Evolutionary conservation across 257 asterid genomes (phyloP).

Genomic region (Orobanche coerulescens): DNA sequence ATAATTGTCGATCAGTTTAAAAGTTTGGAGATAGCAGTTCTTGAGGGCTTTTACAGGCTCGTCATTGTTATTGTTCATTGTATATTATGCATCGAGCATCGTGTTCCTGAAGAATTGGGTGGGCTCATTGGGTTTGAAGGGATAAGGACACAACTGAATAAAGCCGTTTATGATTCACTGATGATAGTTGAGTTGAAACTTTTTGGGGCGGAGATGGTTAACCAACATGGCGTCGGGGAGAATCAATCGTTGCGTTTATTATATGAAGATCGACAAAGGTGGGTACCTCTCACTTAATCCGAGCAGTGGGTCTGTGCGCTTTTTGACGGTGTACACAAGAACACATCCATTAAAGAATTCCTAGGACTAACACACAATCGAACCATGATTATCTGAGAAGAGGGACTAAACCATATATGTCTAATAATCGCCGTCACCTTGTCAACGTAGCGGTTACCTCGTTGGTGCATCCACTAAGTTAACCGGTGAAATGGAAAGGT

Average conservation of each 20-base stretch:
- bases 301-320: conserved; percentile 28
- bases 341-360: conserved; percentile 50
- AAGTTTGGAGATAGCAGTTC: conserved; percentile 37
- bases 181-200: conserved; percentile 49
- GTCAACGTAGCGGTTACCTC: too few relatives aligned
- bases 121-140: conserved; percentile 46
- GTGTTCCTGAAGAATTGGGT: conserved; percentile 59
- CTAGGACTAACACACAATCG: too few relatives aligned
- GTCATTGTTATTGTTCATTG: conserved; percentile 39
- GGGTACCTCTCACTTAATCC: conserved; percentile 50
- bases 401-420: too few relatives aligned
- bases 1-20: conserved; percentile 46
- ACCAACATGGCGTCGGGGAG: conserved; percentile 38
- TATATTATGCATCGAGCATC: conserved; percentile 46
- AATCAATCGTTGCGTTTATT: conserved; percentile 48
- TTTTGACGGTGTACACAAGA: conserved; percentile 52
- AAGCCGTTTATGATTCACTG: conserved; percentile 42
- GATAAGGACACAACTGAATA: conserved; percentile 42
- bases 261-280: conserved; percentile 41
- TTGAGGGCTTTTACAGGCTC: conserved; percentile 42
- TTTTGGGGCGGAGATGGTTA: conserved; percentile 40
- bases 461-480: too few relatives aligned
- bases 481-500: too few relatives aligned
- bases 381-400: too few relatives aligned
- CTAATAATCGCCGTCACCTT: too few relatives aligned